These are phyloP conservation scores for Pseudognaphalium luteoalbum DNA, from an alignment of 129 eudicot species.

Conservation along the genomic window DNA sequence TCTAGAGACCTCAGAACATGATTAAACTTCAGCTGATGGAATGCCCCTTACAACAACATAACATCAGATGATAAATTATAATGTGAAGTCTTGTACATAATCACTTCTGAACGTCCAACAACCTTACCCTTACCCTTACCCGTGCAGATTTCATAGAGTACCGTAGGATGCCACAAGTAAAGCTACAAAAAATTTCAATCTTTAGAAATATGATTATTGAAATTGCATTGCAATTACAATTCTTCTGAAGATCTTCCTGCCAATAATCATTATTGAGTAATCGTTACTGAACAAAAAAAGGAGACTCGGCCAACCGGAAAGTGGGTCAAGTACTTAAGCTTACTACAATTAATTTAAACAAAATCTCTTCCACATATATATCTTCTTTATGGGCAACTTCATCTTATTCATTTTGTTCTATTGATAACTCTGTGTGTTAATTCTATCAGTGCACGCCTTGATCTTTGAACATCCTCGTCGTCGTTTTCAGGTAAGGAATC, in stretches of 20 bases:
- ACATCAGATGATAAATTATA: too few species aligned
- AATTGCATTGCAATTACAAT: neutral
- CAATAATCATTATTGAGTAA: neutral
- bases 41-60: too few species aligned
- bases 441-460: conserved; percentile 88
- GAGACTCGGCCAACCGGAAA: neutral
- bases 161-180: neutral
- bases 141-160: too few species aligned
- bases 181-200: neutral
- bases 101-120: too few species aligned
- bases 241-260: neutral
- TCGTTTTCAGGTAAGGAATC: conserved; percentile 69
- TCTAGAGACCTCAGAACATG: too few species aligned
- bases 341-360: conserved; percentile 12
- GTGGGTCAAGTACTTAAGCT: neutral
- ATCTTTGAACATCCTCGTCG: conserved; percentile 75
- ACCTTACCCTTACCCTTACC: too few species aligned
- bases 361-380: conserved; percentile 23
- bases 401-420: conserved; percentile 63
- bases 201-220: neutral
- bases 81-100: too few species aligned
- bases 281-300: neutral
- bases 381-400: conserved; percentile 7
- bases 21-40: too few species aligned
- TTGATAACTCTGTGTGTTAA: conserved; percentile 76